Evolutionary conservation across 1,139 yeast genomes (phyloP), one percentile per base, ranked within the genome.

Genomic region (Blastobotrys ciferrii): DNA sequence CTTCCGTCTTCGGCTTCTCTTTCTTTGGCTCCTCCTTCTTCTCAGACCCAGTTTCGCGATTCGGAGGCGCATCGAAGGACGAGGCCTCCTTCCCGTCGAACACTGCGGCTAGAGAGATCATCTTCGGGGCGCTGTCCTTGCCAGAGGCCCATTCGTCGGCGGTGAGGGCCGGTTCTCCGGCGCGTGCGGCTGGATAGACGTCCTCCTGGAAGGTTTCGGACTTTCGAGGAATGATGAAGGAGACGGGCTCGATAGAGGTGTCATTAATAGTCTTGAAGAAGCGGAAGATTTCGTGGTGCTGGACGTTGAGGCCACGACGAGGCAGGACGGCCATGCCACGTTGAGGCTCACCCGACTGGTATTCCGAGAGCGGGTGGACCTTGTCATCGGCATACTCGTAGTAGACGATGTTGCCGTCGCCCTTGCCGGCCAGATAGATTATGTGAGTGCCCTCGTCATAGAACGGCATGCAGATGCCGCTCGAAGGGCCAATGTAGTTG

Each of bases 391-490:
- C 66, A 64, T 78, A 87, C 69, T 92, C 98, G 63, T 74, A 89
- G 70, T 91, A 91, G 62, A 97, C 87, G 63, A 92, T 88, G 67
- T 92, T 92, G 62, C 98, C 98, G 67, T 92, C 98, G 66, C 98
- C 99, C 68, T 92, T 92, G 58, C 98, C 98, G 32, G 96, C 98
- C 55, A 92, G 74, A 65, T 85, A 92, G 54, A 94, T 74, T 51
- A 91, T 81, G 52, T 83, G 80, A 47, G 87, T 88, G 38, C 86
- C 80, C 37, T 80, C 85, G 63, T 92, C 99, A 63, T 74, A 94
- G 62, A 84, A 78, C 20, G 98, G 98, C 77, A 94, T 84, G 66
- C 89, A 74, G 32, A 92, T 88, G 58, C 98, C 98, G 0, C 98
- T 86, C 4, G 95, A 85, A 13, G 95, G 80, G 64, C 94, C 98